These are phyloP conservation scores for Aureobasidium musti DNA, from an alignment of 2,329 filamentous ascomycete genomes.

Conservation along the genomic window DNA sequence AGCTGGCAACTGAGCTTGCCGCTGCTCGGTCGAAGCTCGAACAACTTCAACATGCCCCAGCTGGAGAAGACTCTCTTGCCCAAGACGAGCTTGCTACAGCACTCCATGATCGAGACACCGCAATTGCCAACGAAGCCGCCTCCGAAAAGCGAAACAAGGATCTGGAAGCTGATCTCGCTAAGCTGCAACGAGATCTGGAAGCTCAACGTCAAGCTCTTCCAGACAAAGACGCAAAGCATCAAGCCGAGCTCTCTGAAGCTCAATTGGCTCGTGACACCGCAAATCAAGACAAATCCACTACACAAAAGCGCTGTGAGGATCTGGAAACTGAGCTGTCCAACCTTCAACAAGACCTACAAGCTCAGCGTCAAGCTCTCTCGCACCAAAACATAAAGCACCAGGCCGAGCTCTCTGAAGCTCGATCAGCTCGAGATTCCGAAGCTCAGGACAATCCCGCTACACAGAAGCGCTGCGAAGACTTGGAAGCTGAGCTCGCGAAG, in stretches of 20 bases:
- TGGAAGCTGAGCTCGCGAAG: background rate
- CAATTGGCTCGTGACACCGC: background rate
- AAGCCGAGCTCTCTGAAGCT: background rate
- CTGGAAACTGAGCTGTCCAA: background rate
- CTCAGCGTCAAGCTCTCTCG: background rate
- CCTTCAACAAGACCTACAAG: background rate
- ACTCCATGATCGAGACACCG: background rate
- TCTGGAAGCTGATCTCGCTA: background rate
- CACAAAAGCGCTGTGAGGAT: background rate
- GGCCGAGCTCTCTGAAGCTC: background rate
- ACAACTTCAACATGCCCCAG: background rate
- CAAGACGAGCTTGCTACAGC: background rate
- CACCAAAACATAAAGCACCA: background rate
- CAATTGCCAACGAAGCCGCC: background rate
- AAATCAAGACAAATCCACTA: background rate
- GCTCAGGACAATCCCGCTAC: background rate
- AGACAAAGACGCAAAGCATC: background rate
- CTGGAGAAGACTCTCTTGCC: background rate
- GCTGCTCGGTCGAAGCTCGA: background rate
- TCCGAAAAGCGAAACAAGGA: background rate
- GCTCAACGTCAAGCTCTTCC: background rate
- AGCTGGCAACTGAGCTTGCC: background rate
- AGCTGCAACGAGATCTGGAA: background rate
- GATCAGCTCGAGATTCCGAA: background rate
- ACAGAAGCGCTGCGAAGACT: background rate